Base-by-base conservation (phyloP, 1,139 yeast species). In the Hemisphaericaspora xylanilytica region DNA sequence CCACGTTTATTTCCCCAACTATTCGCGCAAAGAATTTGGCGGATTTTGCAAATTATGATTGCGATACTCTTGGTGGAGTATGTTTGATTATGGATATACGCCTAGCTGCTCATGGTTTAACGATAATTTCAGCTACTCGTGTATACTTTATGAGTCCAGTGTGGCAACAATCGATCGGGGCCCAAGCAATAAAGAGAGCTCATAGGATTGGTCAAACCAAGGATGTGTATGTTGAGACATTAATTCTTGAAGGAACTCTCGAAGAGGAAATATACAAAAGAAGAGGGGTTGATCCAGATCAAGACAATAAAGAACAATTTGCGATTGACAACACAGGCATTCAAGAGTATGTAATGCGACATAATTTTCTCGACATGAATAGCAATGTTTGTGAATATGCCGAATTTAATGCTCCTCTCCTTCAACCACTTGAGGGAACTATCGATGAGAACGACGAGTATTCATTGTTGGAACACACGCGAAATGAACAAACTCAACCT, bases 101-200 rank as follows among this genome's bases (percentile, higher is more conserved):
- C 45, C 56, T 82, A 39, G 89, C 89, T 0, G 70, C 89, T 0
- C 87, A 81, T 61, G 90, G 90, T 0, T 57, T 83, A 37, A 81
- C 85, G 0, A 79, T 83, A 6, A 75, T 80, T 16, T 70, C 81
- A 1, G 89, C 89, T 3, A 79, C 87, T 0, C 68, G 79, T 39
- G 85, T 82, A 3, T 82, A 80, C 49, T 81, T 83, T 49, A 65
- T 81, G 11, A 80, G 74, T 46, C 89, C 89, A 0, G 81, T 82
- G 2, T 83, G 89, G 88, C 77, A 73, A 47, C 69, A 80, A 42
- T 74, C 85, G 0, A 67, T 79, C 8, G 88, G 81, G 52, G 87
- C 42, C 9, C 46, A 43, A 32, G 46, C 46, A 9, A 43, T 38
- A 6, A 39, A 41, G 24, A 37, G 48, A 26, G 48, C 48, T 9